Evolutionary conservation across 2,329 filamentous ascomycete genomes (phyloP).

Genomic region (Didymellaceae sp.): DNA sequence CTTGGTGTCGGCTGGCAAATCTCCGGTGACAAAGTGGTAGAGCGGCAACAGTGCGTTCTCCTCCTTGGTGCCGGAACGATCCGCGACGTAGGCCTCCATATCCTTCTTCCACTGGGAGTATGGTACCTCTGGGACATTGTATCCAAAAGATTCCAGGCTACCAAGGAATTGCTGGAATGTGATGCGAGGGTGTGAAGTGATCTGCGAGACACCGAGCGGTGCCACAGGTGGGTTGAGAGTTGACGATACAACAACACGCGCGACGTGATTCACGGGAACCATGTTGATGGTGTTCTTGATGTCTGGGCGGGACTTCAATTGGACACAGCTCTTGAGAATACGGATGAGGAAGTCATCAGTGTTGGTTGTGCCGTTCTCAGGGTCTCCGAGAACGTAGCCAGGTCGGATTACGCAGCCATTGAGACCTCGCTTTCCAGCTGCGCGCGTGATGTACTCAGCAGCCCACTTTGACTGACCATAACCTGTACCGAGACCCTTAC

Average conservation of each 20-base stretch:
- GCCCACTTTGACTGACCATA: conserved; percentile 95
- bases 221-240: conserved; percentile 67
- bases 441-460: conserved; percentile 72
- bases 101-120: conserved; percentile 73
- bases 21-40: conserved; percentile 74
- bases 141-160: conserved; percentile 74
- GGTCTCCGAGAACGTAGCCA: conserved; percentile 83
- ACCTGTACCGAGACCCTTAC: conserved; percentile 78
- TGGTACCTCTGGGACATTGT: conserved; percentile 68
- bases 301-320: conserved; percentile 73
- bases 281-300: conserved; percentile 89
- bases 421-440: conserved; percentile 79
- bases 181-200: conserved; percentile 80
- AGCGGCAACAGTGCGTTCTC: conserved; percentile 74
- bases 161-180: conserved; percentile 80
- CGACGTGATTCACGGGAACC: conserved; percentile 85
- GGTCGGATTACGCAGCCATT: conserved; percentile 78
- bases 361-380: conserved; percentile 70
- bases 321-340: conserved; percentile 85
- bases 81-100: conserved; percentile 72
- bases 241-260: conserved; percentile 77
- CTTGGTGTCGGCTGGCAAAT: conserved; percentile 72
- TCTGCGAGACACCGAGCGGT: conserved; percentile 71
- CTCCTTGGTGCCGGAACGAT: conserved; percentile 62
- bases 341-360: conserved; percentile 92